These are phyloP conservation scores for Boletus sp. DNA, from an alignment of 768 basidiomycete species.

Conservation along the genomic window DNA sequence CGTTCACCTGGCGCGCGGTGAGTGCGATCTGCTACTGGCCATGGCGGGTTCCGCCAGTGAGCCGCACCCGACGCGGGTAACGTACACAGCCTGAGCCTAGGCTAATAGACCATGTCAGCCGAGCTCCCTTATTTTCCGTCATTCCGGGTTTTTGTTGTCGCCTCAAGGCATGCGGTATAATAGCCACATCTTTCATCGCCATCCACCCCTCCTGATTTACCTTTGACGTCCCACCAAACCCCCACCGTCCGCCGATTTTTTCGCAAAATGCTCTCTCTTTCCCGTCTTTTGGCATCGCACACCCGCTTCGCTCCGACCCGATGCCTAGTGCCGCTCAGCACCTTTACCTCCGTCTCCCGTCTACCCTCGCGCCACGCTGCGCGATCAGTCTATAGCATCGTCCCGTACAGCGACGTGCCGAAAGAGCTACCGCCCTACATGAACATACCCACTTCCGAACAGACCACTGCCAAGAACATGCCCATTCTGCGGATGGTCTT, in stretches of 20 bases:
- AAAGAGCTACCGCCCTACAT: slow-evolving; percentile 52
- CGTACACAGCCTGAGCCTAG: slow-evolving; percentile 17
- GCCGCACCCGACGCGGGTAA: neutral
- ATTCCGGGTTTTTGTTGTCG: slow-evolving; percentile 14
- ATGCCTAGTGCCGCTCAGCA: slow-evolving; percentile 4
- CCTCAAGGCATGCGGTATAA: slow-evolving; percentile 25
- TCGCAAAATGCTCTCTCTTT: neutral
- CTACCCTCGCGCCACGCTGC: neutral
- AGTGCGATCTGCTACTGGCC: neutral
- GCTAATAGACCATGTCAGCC: too few species aligned
- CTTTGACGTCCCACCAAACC: neutral
- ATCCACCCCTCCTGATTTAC: neutral
- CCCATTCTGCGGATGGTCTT: slow-evolving; percentile 45
- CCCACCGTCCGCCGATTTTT: neutral
- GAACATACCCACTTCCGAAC: slow-evolving; percentile 29
- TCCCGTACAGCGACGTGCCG: slow-evolving; percentile 19
- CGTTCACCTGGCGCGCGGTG: neutral
- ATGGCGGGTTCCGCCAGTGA: neutral
- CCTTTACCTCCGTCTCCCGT: neutral
- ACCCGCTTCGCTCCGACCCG: neutral
- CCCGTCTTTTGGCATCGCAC: neutral
- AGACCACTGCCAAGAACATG: slow-evolving; percentile 25
- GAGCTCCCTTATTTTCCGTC: neutral
- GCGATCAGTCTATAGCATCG: slow-evolving; percentile 21
- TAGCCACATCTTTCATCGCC: neutral